Base-by-base conservation (phyloP, 1,284 basidiomycete genomes). In the Hypsizygus ulmarius region DNA sequence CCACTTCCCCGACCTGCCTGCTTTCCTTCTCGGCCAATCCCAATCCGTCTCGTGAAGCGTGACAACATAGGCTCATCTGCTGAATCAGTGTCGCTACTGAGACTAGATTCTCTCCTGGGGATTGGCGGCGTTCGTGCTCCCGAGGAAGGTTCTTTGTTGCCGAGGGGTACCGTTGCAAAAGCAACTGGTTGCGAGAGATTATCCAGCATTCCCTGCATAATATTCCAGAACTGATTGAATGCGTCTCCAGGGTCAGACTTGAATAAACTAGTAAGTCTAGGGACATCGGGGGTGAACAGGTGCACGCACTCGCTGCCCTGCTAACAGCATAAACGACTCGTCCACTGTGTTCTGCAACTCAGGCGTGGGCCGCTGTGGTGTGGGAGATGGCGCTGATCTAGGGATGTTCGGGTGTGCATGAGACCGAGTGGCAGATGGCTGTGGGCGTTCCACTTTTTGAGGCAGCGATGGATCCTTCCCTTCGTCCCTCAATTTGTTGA, bases 171-270 rank as follows among this genome's bases (percentile, higher is more conserved):
- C 2, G 86, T 88, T 5, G 88, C 81, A 60, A 91, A 91, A n/a
- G 89, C 89, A 16, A 91, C 86, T 1, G 88, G 88, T 58, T 89
- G 87, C 5, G 86, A 86, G 14, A 91, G 73, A 58, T 88, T 83
- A 57, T 90, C 87, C 39, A 90, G 65, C 78, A 89, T 84, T 37
- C 84, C 87, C 65, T 90, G 84, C 68, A 89, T 86, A 32, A 85
- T 87, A 58, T 78, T 82, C 89, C 89, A 91, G 59, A 90, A 91
- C 55, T 88, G 79, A 61, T 90, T 89, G 70, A 91, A 91, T 3
- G 85, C 82, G 59, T 90, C 88, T 5, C 83, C 80, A 10, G 84
- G 81, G 59, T 88, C 85, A 49, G 82, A 82, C 85, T 87, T 42
- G 11, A 28, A 10, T 40, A 38, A 32, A 42, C 36, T n/a, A 50